These are phyloP conservation scores for Rhodotorula kratochvilovae DNA, from an alignment of 768 basidiomycete species.

Conservation along the genomic window DNA sequence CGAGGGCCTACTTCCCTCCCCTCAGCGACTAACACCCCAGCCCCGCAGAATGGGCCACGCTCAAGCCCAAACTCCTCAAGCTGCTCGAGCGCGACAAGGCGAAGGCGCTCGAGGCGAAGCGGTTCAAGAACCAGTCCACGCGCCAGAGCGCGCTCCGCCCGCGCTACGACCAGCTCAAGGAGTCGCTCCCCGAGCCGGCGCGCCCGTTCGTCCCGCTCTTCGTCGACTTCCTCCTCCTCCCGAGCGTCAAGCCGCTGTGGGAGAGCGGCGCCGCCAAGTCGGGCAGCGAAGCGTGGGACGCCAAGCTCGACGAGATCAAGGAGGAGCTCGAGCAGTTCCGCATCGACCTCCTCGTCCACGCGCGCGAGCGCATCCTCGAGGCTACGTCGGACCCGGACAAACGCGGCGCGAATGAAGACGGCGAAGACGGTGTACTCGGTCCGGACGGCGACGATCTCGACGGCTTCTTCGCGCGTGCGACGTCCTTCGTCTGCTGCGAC, in stretches of 20 bases:
- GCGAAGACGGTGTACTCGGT: neutral
- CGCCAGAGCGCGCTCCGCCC: neutral
- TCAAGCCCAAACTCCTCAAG: too few species aligned
- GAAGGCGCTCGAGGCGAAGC: too few species aligned
- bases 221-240: slow-evolving; percentile 15
- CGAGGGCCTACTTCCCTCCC: too few species aligned
- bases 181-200: neutral
- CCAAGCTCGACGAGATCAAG: neutral
- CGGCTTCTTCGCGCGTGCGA: neutral
- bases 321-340: neutral
- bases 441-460: neutral
- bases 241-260: slow-evolving; percentile 6
- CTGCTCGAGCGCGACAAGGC: neutral
- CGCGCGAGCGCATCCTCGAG: neutral
- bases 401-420: neutral
- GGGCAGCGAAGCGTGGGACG: neutral
- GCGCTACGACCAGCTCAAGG: neutral
- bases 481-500: neutral
- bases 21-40: too few species aligned
- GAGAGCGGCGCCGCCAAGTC: too few species aligned
- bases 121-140: too few species aligned
- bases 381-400: neutral
- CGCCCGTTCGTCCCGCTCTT: neutral
- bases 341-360: neutral
- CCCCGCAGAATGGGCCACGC: too few species aligned